These are phyloP conservation scores for Cystofilobasidium ferigula DNA, from an alignment of 768 basidiomycete species.

Conservation along the genomic window DNA sequence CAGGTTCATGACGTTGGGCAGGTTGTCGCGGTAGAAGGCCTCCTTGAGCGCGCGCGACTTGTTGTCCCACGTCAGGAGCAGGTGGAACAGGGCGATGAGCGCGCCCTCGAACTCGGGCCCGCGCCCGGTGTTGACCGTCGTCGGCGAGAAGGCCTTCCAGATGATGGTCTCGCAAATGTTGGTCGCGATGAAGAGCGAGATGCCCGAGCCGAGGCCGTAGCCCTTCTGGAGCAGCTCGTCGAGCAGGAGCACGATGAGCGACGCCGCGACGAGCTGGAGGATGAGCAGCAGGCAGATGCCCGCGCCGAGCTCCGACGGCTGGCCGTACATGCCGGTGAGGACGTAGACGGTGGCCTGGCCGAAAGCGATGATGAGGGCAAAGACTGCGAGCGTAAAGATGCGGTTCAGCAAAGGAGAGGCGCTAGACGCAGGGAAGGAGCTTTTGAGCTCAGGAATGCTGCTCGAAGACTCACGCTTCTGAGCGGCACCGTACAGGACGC, in stretches of 20 bases:
- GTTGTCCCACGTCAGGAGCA: slow-evolving; percentile 96
- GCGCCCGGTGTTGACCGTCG: slow-evolving; percentile 93
- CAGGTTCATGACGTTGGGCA: slow-evolving; percentile 97
- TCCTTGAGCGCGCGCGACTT: slow-evolving; percentile 92
- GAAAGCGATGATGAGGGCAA: slow-evolving; percentile 89
- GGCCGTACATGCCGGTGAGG: slow-evolving; percentile 89
- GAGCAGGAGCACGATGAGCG: slow-evolving; percentile 93
- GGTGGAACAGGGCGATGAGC: slow-evolving; percentile 88
- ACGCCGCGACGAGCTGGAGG: slow-evolving; percentile 84
- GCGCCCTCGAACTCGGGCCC: slow-evolving; percentile 98
- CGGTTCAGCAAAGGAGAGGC: background rate
- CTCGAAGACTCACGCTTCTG: slow-evolving; percentile 77
- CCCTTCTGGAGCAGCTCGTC: slow-evolving; percentile 98
- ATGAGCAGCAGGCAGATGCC: slow-evolving; percentile 95
- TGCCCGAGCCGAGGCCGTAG: slow-evolving; percentile 95
- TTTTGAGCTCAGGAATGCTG: too few species aligned
- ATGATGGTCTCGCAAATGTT: slow-evolving; percentile 99
- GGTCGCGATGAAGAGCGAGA: slow-evolving; percentile 97
- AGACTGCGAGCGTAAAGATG: slow-evolving; percentile 49
- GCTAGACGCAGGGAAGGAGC: background rate
- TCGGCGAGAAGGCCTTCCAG: slow-evolving; percentile 99
- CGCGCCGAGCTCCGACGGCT: slow-evolving; percentile 81
- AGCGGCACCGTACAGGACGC: slow-evolving; percentile 86
- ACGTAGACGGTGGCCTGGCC: slow-evolving; percentile 97
- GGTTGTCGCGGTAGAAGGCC: slow-evolving; percentile 93